A percentile compares a stretch with the other conserved stretches of the same genome.
phyloP scores from a whole-genome alignment of 2,329 filamentous ascomycete species.

The Ceratocystis cubensis region DNA sequence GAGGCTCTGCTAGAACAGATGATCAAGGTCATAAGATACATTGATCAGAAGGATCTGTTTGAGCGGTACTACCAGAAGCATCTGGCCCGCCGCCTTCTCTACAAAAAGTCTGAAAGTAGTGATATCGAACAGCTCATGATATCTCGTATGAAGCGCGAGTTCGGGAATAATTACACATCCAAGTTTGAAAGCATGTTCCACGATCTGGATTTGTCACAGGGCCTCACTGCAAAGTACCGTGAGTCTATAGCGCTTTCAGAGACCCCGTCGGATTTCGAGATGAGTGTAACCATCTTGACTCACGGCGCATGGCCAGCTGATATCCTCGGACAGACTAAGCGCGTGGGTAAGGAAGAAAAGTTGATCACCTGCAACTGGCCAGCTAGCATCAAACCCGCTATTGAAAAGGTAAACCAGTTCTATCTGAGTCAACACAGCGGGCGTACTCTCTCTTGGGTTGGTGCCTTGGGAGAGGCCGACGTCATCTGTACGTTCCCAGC shows the following conservation, averaged over 20 bases:
- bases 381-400: conserved; percentile 9
- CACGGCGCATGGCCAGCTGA: conserved; percentile 94
- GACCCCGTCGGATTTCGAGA: conserved; percentile 45
- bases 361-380: conserved; percentile 27
- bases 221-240: conserved; percentile 61
- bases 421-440: conserved; percentile 82
- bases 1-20: conserved; percentile 78
- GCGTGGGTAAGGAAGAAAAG: conserved; percentile 32
- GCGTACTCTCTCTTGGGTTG: conserved; percentile 73
- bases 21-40: conserved; percentile 73
- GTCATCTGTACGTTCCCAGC: conserved; percentile 67
- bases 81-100: conserved; percentile 71
- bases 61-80: conserved; percentile 98
- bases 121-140: conserved; percentile 96
- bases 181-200: conserved; percentile 98
- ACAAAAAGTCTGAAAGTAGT: conserved; percentile 78
- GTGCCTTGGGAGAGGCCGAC: conserved; percentile 64
- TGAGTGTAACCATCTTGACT: conserved; percentile 75
- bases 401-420: conserved; percentile 57
- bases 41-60: conserved; percentile 87
- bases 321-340: conserved; percentile 51
- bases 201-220: conserved; percentile 79
- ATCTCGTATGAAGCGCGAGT: conserved; percentile 88
- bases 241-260: conserved; percentile 30
- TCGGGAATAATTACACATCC: conserved; percentile 84